Percentiles rank a stretch among this genome's conserved stretches.
Conservation (phyloP, 768 basidiomycete species). For the Stropharia rugosoannulata region DNA sequence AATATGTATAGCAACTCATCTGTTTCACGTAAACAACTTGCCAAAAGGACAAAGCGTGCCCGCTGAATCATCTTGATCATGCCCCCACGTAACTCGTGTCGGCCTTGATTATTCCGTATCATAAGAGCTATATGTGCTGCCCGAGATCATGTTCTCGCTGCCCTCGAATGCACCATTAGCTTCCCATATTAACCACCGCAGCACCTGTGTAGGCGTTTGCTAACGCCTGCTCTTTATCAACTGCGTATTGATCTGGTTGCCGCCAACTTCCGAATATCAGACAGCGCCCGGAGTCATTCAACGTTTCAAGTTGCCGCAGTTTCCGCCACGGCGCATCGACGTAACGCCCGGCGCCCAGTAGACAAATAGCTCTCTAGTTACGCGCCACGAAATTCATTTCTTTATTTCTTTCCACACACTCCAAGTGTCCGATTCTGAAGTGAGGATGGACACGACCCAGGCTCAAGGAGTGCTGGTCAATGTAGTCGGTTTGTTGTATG, state of each 20-base stretch:
- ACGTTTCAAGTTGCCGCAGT: conserved; percentile 5
- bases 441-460: conserved; percentile 11
- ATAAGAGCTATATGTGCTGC: not conserved
- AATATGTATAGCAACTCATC: not conserved
- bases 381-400: not conserved
- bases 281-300: not conserved
- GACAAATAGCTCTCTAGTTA: not conserved
- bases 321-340: not conserved
- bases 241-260: not conserved
- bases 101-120: not conserved
- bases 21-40: conserved; percentile 6
- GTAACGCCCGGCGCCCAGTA: not conserved
- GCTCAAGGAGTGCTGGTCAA: conserved; percentile 26
- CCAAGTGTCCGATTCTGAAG: not conserved
- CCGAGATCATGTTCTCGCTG: not conserved
- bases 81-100: not conserved
- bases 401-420: not conserved
- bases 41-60: not conserved
- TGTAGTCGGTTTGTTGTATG: conserved; percentile 31
- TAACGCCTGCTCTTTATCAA: not conserved
- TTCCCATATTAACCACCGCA: not conserved
- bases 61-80: conserved; percentile 8
- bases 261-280: not conserved
- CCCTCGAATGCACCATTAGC: not conserved
- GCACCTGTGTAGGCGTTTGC: not conserved